Evolutionary conservation across 2,329 filamentous ascomycete genomes (phyloP).

Genomic region (Thielaviopsis populi): DNA sequence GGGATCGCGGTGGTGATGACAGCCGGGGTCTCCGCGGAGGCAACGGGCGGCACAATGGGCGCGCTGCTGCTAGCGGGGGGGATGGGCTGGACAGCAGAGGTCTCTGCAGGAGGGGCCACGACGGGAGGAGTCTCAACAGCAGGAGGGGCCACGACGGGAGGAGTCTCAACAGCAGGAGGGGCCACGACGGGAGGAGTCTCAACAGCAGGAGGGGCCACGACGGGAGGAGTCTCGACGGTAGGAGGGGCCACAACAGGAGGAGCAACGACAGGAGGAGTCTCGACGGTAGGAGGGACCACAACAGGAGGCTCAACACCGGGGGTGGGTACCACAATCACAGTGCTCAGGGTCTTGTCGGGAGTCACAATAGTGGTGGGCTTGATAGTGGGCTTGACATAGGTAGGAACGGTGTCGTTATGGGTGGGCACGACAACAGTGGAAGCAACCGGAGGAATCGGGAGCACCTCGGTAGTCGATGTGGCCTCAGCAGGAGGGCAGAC

Average conservation of each 20-base stretch:
- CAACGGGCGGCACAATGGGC: too few species aligned
- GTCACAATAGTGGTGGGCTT: background rate
- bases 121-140: background rate
- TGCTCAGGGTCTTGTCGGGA: background rate
- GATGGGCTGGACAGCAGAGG: background rate
- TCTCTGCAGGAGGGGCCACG: background rate
- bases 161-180: background rate
- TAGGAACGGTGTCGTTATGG: conserved; percentile 17
- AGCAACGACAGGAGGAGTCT: background rate
- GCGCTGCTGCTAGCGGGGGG: background rate
- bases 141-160: background rate
- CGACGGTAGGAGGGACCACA: background rate
- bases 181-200: background rate
- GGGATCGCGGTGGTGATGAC: conserved; percentile 28
- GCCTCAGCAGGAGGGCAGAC: conserved; percentile 26
- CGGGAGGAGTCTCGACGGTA: background rate
- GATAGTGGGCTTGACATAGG: background rate
- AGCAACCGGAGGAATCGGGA: background rate
- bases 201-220: background rate
- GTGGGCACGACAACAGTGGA: conserved; percentile 12
- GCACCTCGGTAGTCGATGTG: background rate
- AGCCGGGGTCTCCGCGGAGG: background rate
- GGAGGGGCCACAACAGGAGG: background rate
- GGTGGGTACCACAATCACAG: background rate
- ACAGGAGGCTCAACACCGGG: background rate